These are phyloP conservation scores for Diaporthe caulivora DNA, from an alignment of 2,329 filamentous ascomycete genomes.

Conservation along the genomic window DNA sequence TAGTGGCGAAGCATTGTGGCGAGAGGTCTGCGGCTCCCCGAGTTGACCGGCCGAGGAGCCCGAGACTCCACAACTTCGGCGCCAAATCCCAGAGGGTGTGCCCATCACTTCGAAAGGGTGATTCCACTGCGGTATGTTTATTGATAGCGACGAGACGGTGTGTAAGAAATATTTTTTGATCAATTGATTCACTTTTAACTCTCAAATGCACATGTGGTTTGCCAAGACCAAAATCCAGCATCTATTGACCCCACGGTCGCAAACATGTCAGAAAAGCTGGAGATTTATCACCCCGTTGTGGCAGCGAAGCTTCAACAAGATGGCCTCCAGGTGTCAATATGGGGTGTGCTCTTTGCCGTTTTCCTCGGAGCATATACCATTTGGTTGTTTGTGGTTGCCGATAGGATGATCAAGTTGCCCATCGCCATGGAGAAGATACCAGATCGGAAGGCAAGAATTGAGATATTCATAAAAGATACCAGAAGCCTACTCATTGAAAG, in stretches of 20 bases:
- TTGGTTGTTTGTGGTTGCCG: not conserved
- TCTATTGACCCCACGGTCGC: not conserved
- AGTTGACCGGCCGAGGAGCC: not conserved
- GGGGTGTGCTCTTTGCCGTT: not conserved
- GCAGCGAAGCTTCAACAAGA: not conserved
- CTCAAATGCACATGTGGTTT: too few species aligned
- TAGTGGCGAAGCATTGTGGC: not conserved
- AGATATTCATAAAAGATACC: constrained; percentile 7
- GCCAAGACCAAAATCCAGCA: not conserved
- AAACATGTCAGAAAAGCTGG: not conserved
- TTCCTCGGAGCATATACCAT: too few species aligned
- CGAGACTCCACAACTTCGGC: not conserved
- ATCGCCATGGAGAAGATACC: constrained; percentile 5
- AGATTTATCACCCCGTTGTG: not conserved
- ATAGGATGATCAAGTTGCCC: not conserved
- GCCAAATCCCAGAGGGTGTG: too few species aligned
- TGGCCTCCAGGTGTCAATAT: not conserved
- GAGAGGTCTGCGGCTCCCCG: not conserved
- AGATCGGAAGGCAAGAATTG: not conserved
- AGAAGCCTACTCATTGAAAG: not conserved
- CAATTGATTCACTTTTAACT: too few species aligned
- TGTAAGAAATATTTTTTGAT: not conserved
- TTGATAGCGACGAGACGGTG: not conserved
- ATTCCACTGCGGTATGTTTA: not conserved
- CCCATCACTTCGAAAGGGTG: not conserved